Evolutionary conservation across 2,329 filamentous ascomycete species (phyloP).

Genomic region (Tetracladium maxilliforme): DNA sequence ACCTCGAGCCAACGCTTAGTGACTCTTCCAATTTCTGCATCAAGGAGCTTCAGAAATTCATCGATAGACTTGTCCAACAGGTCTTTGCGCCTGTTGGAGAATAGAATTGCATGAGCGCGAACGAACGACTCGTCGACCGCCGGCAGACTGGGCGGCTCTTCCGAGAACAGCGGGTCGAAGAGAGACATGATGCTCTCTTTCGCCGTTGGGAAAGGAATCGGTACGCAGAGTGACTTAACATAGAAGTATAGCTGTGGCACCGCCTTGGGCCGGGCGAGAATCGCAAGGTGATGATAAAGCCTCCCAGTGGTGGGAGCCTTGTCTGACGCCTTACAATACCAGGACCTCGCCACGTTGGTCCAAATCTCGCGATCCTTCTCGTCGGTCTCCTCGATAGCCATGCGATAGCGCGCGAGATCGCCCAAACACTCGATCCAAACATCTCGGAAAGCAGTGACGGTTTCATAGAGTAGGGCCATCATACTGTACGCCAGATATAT

Average conservation of each 20-base stretch:
- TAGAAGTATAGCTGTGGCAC: slow-evolving; percentile 63
- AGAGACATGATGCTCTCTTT: slow-evolving; percentile 56
- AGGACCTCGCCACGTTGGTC: slow-evolving; percentile 65
- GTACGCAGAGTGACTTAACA: slow-evolving; percentile 52
- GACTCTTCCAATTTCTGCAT: slow-evolving; percentile 38
- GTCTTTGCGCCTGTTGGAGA: slow-evolving; percentile 32
- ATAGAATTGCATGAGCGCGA: slow-evolving; percentile 48
- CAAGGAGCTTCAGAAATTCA: slow-evolving; percentile 37
- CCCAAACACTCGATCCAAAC: slow-evolving; percentile 88
- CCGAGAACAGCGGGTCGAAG: slow-evolving; percentile 41
- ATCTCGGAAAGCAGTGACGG: slow-evolving; percentile 61
- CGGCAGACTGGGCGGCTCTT: slow-evolving; percentile 16
- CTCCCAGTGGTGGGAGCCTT: slow-evolving; percentile 61
- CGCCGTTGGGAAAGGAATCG: slow-evolving; percentile 51
- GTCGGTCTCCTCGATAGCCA: slow-evolving; percentile 83
- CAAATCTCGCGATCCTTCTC: slow-evolving; percentile 63
- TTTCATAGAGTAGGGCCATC: slow-evolving; percentile 72
- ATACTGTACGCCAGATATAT: slow-evolving; percentile 77
- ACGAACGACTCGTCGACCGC: slow-evolving; percentile 46
- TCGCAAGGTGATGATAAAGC: slow-evolving; percentile 79
- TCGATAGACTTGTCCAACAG: slow-evolving; percentile 26
- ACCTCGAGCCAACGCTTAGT: no score
- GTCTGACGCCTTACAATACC: slow-evolving; percentile 76
- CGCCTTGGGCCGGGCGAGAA: slow-evolving; percentile 54
- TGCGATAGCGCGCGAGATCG: slow-evolving; percentile 64